Evolutionary conservation across 2,329 filamentous ascomycete genomes (phyloP).

Genomic region (Aureobasidium sp.): DNA sequence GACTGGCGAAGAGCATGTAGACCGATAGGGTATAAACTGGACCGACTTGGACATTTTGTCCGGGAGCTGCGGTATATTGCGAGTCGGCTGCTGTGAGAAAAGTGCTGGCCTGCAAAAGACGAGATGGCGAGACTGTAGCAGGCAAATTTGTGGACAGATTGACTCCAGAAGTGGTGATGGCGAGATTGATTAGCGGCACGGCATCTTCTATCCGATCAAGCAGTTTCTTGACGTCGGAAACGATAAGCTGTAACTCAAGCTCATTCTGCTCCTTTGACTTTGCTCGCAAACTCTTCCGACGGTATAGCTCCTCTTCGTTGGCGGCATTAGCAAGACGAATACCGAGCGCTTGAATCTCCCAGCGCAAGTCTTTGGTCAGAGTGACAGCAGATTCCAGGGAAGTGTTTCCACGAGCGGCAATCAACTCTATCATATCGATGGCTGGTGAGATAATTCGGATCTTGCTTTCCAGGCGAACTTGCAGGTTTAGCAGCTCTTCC

Average conservation of each 20-base stretch:
- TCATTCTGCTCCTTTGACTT: conserved; percentile 50
- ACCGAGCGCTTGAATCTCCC: conserved; percentile 74
- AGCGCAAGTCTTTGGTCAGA: conserved; percentile 72
- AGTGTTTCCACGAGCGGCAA: conserved; percentile 67
- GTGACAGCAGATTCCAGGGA: conserved; percentile 77
- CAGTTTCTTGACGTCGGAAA: conserved; percentile 65
- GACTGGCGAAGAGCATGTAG: conserved; percentile 90
- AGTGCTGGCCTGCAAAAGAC: conserved; percentile 85
- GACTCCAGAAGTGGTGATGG: conserved; percentile 88
- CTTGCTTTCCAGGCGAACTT: conserved; percentile 70
- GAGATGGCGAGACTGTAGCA: conserved; percentile 77
- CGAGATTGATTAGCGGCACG: conserved; percentile 83
- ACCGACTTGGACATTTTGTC: conserved; percentile 67
- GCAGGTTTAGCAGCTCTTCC: conserved; percentile 63
- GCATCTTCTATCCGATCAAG: conserved; percentile 78
- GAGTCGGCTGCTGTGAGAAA: conserved; percentile 81
- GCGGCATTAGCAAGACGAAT: conserved; percentile 64
- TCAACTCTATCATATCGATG: conserved; percentile 87
- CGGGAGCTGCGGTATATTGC: conserved; percentile 61
- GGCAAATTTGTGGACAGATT: conserved; percentile 74
- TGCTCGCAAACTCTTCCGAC: conserved; percentile 35
- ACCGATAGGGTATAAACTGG: conserved; percentile 78
- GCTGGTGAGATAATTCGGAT: conserved; percentile 86
- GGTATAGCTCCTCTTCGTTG: conserved; percentile 48
- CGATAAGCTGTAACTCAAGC: conserved; percentile 59